Conservation (phyloP, 2,329 filamentous ascomycete genomes). For the Huntiella savannae region DNA sequence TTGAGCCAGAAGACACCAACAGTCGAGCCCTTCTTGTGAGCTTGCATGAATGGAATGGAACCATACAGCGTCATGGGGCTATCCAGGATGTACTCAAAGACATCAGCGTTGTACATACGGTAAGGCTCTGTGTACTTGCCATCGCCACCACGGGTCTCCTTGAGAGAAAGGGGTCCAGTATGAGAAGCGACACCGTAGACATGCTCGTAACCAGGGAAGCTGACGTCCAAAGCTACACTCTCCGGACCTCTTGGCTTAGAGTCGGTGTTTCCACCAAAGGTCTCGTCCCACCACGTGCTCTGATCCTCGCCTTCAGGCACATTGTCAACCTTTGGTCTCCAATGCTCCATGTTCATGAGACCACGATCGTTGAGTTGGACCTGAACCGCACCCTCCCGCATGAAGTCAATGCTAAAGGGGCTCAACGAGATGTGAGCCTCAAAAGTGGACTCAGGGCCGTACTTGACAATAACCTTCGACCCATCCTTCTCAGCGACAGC, state of each 20-base stretch:
- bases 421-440: conserved; percentile 68
- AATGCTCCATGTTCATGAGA: conserved; percentile 84
- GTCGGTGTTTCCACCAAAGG: conserved; percentile 88
- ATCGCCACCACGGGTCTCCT: conserved; percentile 73
- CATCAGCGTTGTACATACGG: conserved; percentile 85
- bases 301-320: conserved; percentile 38
- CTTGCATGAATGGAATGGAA: conserved; percentile 95
- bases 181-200: conserved; percentile 93
- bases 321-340: conserved; percentile 67
- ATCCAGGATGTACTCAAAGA: conserved; percentile 93
- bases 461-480: conserved; percentile 54
- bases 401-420: conserved; percentile 75
- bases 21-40: conserved; percentile 79
- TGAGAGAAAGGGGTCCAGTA: conserved; percentile 69
- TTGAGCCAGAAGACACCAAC: conserved; percentile 97
- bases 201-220: conserved; percentile 77
- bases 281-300: conserved; percentile 95
- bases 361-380: conserved; percentile 83
- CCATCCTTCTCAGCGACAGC: conserved; percentile 47
- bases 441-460: conserved; percentile 56
- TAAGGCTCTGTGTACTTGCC: conserved; percentile 81
- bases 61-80: conserved; percentile 98
- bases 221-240: conserved; percentile 76
- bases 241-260: conserved; percentile 89
- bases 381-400: conserved; percentile 61